A percentile compares a stretch with the other conserved stretches of the same genome.
phyloP scores from a whole-genome alignment of 805 yeast genomes.

The Kazachstania bromeliacearum region DNA sequence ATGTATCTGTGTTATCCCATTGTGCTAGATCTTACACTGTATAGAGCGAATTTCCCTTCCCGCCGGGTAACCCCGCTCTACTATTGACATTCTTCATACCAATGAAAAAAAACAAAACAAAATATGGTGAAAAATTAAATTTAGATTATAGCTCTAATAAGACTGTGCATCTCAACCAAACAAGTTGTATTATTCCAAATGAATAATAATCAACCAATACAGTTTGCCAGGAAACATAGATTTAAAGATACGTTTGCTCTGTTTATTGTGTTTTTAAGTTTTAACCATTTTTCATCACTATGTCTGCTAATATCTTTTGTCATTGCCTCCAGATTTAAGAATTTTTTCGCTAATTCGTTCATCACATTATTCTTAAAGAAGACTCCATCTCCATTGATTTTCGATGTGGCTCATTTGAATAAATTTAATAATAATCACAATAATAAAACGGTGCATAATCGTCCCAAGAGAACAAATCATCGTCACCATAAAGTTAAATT shows the following conservation, averaged over 20 bases:
- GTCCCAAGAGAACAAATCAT: neutral
- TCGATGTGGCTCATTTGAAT: slow-evolving; percentile 11
- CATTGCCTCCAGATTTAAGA: slow-evolving; percentile 19
- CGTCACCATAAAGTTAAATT: no score
- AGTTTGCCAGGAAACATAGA: slow-evolving; percentile 14
- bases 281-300: slow-evolving; percentile 23
- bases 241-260: slow-evolving; percentile 27
- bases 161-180: no score
- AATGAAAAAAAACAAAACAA: no score
- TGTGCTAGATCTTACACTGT: no score
- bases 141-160: no score
- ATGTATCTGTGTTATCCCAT: no score
- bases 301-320: slow-evolving; percentile 20
- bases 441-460: neutral
- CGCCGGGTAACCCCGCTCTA: no score
- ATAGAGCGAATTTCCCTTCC: no score
- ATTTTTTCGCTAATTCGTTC: slow-evolving; percentile 22
- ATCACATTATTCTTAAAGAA: slow-evolving; percentile 23
- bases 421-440: neutral
- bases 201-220: slow-evolving; percentile 1
- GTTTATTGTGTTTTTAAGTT: slow-evolving; percentile 25
- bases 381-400: slow-evolving; percentile 17
- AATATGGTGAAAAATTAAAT: no score
- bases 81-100: no score
- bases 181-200: no score